Conservation (phyloP, 305 asterid species). For the Fraxinus latifolia region DNA sequence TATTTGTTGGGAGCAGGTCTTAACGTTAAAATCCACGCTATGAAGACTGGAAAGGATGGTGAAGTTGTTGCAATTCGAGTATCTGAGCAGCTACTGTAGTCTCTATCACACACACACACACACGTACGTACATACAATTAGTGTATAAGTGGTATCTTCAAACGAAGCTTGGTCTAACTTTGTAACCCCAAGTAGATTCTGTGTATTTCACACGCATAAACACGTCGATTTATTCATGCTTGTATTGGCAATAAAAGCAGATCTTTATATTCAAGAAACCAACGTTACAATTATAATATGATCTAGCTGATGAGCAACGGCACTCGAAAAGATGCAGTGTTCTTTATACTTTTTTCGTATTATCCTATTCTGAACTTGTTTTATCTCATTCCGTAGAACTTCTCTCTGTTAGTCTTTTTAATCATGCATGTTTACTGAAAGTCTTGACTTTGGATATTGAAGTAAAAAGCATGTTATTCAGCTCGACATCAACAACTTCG, state of each 20-base stretch:
- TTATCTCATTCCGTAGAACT: background rate
- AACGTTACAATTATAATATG: background rate
- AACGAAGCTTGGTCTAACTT: background rate
- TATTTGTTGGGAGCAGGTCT: slow-evolving; percentile 50
- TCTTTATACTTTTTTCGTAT: background rate
- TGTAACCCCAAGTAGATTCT: background rate
- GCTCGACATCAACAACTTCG: background rate
- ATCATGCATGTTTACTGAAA: background rate
- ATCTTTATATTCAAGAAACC: background rate
- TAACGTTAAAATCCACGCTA: slow-evolving; percentile 66
- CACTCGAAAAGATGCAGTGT: background rate
- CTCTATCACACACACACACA: background rate
- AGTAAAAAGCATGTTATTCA: background rate
- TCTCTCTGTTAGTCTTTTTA: background rate
- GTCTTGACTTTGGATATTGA: background rate
- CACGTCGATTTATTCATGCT: background rate
- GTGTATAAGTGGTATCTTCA: background rate
- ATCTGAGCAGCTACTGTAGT: slow-evolving; percentile 80
- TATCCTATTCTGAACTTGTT: background rate
- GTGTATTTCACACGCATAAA: background rate
- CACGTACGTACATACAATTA: background rate
- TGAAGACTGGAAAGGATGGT: slow-evolving; percentile 78
- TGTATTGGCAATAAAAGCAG: background rate
- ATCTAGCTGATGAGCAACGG: background rate
- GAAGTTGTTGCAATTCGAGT: slow-evolving; percentile 78